Percentiles rank a stretch among this genome's conserved stretches.
phyloP scores from a whole-genome alignment of 2,329 filamentous ascomycete genomes.

The Sclerotinia nivalis region DNA sequence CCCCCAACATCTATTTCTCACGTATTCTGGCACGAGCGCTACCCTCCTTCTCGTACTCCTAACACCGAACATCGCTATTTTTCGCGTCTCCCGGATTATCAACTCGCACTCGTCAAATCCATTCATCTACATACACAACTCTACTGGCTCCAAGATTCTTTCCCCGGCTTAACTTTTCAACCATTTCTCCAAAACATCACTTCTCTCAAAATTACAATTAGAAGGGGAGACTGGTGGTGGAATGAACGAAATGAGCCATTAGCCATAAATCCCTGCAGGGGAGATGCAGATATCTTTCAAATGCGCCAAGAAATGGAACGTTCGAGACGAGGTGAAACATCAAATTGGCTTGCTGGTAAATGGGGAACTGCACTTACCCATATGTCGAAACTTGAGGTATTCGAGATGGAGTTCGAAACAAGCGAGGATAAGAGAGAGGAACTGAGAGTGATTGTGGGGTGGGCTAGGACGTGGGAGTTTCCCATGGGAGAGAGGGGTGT shows the following conservation, averaged over 20 bases:
- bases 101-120: slow-evolving; percentile 24
- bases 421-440: slow-evolving; percentile 34
- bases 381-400: slow-evolving; percentile 26
- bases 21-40: slow-evolving; percentile 31
- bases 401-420: slow-evolving; percentile 36
- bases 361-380: slow-evolving; percentile 33
- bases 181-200: slow-evolving; percentile 28
- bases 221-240: slow-evolving; percentile 37
- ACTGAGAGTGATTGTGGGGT: slow-evolving; percentile 30
- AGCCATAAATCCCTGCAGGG: slow-evolving; percentile 30
- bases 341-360: slow-evolving; percentile 14
- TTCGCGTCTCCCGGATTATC: slow-evolving; percentile 22
- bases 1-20: slow-evolving; percentile 29
- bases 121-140: slow-evolving; percentile 32
- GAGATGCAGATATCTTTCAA: slow-evolving; percentile 4
- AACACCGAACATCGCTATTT: slow-evolving; percentile 26
- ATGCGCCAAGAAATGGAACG: slow-evolving; percentile 25
- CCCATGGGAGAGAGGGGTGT: slow-evolving; percentile 26
- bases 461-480: slow-evolving; percentile 34
- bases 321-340: slow-evolving; percentile 1
- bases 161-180: slow-evolving; percentile 20
- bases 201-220: slow-evolving; percentile 33
- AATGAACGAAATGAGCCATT: slow-evolving; percentile 31
- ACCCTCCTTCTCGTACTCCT: not conserved
- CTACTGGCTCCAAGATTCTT: slow-evolving; percentile 33